A percentile compares a stretch with the other conserved stretches of the same genome.
Conservation (phyloP, 2,329 filamentous ascomycete genomes). For the Penicillium sp. region DNA sequence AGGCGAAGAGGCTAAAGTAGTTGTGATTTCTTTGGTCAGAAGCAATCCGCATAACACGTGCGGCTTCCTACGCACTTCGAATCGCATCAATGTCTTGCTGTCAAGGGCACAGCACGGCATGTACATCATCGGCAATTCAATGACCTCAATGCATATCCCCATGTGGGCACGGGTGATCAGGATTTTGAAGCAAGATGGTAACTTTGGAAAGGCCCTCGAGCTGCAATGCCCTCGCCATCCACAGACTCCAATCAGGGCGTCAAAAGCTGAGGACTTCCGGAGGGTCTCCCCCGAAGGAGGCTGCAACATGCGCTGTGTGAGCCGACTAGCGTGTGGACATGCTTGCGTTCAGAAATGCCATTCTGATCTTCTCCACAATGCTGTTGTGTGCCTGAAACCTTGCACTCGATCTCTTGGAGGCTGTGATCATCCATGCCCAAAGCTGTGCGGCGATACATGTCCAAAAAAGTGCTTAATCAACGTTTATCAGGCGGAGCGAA, state of each 20-base stretch:
- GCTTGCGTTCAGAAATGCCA: conserved; percentile 46
- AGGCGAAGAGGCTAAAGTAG: conserved; percentile 68
- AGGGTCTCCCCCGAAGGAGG: conserved; percentile 59
- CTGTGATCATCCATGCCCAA: conserved; percentile 44
- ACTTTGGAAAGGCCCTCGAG: conserved; percentile 51
- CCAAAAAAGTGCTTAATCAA: conserved; percentile 32
- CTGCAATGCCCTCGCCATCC: conserved; percentile 61
- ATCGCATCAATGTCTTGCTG: conserved; percentile 67
- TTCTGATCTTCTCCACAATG: conserved; percentile 42
- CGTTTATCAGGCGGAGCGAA: conserved; percentile 26
- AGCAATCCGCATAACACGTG: conserved; percentile 58
- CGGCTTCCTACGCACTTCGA: conserved; percentile 64
- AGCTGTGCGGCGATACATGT: conserved; percentile 43
- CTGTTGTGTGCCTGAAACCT: conserved; percentile 41
- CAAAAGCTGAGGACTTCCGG: conserved; percentile 56
- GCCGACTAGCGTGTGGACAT: conserved; percentile 47
- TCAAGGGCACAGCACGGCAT: conserved; percentile 66
- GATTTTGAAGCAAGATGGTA: conserved; percentile 47
- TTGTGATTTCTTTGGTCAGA: conserved; percentile 67
- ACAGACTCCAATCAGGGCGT: conserved; percentile 50
- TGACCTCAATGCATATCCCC: conserved; percentile 53
- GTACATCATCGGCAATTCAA: conserved; percentile 65
- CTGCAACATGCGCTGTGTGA: conserved; percentile 51
- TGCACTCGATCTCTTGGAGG: conserved; percentile 36
- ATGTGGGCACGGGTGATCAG: conserved; percentile 63